Conservation (phyloP, 345 rosid species). For the Lenwebbia sp. region DNA sequence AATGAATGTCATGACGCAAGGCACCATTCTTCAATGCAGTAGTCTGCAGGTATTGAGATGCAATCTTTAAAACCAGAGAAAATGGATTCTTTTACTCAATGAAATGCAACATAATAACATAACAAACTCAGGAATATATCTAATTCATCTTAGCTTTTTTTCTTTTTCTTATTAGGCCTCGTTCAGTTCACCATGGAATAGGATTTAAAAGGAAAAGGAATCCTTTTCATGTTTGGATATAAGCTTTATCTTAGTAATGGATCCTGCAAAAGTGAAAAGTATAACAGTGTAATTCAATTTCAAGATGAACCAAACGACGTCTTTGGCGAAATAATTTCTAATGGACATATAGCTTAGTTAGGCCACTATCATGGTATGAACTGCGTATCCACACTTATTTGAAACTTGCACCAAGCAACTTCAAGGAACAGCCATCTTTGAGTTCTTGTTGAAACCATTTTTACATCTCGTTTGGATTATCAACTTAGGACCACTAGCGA, state of each 20-base stretch:
- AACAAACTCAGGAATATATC: background rate
- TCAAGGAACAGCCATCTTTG: background rate
- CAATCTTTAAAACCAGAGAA: background rate
- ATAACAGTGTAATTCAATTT: background rate
- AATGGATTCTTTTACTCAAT: background rate
- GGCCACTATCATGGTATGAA: background rate
- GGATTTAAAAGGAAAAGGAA: background rate
- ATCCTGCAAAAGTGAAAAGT: background rate
- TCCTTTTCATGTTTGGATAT: background rate
- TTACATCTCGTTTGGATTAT: background rate
- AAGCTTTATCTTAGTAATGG: background rate
- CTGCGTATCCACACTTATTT: background rate
- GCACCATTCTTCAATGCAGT: constrained; percentile 64
- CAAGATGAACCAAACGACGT: background rate
- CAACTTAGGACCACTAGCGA: background rate
- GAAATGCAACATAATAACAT: background rate
- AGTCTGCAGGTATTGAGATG: constrained; percentile 33
- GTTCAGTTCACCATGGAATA: background rate
- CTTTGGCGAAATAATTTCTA: background rate
- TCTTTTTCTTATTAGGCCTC: background rate
- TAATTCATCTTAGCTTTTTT: background rate
- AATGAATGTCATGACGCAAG: constrained; percentile 75
- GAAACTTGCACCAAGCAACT: background rate
- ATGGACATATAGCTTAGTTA: background rate
- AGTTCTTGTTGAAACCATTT: background rate